These are phyloP conservation scores for Neurospora sp. DNA, from an alignment of 2,329 filamentous ascomycete species.

Conservation along the genomic window DNA sequence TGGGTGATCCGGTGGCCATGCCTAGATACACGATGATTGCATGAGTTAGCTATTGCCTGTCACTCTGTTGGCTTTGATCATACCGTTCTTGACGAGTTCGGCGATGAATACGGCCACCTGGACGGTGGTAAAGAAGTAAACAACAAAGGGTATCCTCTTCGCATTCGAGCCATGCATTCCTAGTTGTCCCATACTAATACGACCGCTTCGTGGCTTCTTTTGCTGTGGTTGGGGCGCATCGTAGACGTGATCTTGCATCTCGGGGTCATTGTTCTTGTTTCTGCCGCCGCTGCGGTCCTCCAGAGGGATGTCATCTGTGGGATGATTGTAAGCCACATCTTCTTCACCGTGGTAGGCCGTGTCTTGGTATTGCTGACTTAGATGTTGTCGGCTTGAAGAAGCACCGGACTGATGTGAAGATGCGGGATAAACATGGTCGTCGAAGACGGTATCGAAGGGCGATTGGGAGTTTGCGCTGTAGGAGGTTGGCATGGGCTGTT, in stretches of 20 bases:
- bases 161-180: conserved; percentile 47
- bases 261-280: conserved; percentile 35
- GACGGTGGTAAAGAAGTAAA: conserved; percentile 65
- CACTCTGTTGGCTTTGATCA: conserved; percentile 16
- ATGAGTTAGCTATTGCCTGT: background rate
- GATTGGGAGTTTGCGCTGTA: conserved; percentile 31
- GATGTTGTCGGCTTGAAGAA: conserved; percentile 25
- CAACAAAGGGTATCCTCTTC: conserved; percentile 64
- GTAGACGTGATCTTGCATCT: conserved; percentile 50
- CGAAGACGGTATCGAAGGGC: conserved; percentile 57
- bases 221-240: conserved; percentile 34
- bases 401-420: conserved; percentile 28
- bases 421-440: conserved; percentile 55
- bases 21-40: conserved; percentile 31
- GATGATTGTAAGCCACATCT: conserved; percentile 19
- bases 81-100: conserved; percentile 78
- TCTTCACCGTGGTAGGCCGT: conserved; percentile 45
- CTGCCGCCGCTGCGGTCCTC: conserved; percentile 21
- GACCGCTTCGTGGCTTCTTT: conserved; percentile 29
- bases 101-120: conserved; percentile 83
- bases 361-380: conserved; percentile 46
- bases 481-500: conserved; percentile 20
- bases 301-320: conserved; percentile 47
- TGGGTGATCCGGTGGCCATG: conserved; percentile 66
- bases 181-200: conserved; percentile 46